Conservation (phyloP, 306 rosid species). For the cucumber (Cucumis sativus) region Cucumber_9930_V3 NC_026656.2:8702501-8703000, state of each 20-base stretch:
- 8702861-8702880: slow-evolving; percentile 9
- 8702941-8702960: background rate
- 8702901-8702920: background rate
- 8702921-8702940: background rate
- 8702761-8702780: background rate
- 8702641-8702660: slow-evolving; percentile 14
- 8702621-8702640: slow-evolving; percentile 16
- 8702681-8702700: slow-evolving; percentile 19
- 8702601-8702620: background rate
- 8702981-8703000: background rate
- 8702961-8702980: background rate
- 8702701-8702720: background rate
- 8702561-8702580: background rate
- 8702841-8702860: background rate
- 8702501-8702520: background rate
- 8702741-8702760: background rate
- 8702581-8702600: background rate
- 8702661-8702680: background rate
- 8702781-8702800: background rate
- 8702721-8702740: slow-evolving; percentile 4
- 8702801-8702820: too few relatives aligned
- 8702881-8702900: background rate
- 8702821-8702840: background rate
- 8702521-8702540: background rate
- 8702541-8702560: background rate